Evolutionary conservation across 441 rosid genomes (phyloP), one percentile per base, ranked within the genome.

Genomic region (Euphorbia schlechtendalii): DNA sequence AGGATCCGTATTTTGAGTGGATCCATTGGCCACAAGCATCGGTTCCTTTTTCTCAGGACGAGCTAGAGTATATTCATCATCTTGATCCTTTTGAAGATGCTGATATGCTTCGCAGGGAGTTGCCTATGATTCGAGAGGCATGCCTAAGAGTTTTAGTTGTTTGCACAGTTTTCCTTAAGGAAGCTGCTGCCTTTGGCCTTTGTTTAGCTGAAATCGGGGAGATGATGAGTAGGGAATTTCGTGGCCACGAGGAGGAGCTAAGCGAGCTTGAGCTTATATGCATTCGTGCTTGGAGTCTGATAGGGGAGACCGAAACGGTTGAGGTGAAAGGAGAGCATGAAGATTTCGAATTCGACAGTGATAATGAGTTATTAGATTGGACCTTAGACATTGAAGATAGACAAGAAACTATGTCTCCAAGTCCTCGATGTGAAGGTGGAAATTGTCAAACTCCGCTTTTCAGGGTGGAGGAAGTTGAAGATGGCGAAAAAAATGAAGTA

Each of bases 401-500:
- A 46, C 38, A 51, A 56, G 77, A 69, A 56, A 15, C 64, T 65
- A 68, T 69, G 65, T 60, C 40, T 69, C 66, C 61, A 73, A 68
- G 49, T 78, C 78, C 55, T 70, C 51, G 52, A 75, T 78, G 69
- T 25, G 58, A 51, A 36, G 56, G 67, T 62, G 76, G 79, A 27
- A 82, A 70, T 38, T 74, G 80, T 32, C 84, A 74, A 38, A 76
- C 66, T 67, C 80, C 76, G 0, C 90, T 89, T 5, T 84, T 85
- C 8, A 85, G 73, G 75, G 82, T 89, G 59, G 88, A 85, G 77
- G 77, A 68, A 32, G 90, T 76, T n/a, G 84, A 70, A 59, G 83
- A 74, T 24, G 72, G 64, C 55, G 78, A 64, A 22, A 77, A 30
- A 43, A 75, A 56, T 41, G 69, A 61, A 58, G 34, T 73, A 18